Evolutionary conservation across 2,329 filamentous ascomycete species (phyloP).

Genomic region (Sordariomycetes sp.): DNA sequence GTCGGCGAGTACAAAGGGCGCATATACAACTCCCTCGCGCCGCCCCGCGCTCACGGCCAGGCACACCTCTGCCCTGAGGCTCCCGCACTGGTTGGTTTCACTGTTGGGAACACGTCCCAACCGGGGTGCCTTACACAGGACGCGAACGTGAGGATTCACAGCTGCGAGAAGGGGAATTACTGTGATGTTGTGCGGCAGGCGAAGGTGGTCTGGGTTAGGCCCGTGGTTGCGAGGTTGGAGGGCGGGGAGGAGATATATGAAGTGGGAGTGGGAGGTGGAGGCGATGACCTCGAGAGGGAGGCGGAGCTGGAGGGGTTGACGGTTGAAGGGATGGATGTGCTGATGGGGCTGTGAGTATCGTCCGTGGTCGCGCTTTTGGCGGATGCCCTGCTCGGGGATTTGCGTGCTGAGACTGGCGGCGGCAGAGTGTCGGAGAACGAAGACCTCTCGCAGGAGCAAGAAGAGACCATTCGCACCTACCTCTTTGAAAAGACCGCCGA

Average conservation of each 20-base stretch:
- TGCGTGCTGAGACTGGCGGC: not conserved
- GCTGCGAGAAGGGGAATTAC: constrained; percentile 63
- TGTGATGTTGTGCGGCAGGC: constrained; percentile 34
- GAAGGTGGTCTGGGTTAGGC: constrained; percentile 61
- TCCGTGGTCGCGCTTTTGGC: not conserved
- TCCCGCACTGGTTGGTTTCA: constrained; percentile 57
- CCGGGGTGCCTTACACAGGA: constrained; percentile 60
- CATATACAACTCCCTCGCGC: constrained; percentile 51
- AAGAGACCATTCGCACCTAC: constrained; percentile 2
- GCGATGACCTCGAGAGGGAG: constrained; percentile 56
- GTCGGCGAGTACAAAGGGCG: constrained; percentile 68
- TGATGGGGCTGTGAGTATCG: constrained; percentile 25
- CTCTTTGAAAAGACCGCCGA: constrained; percentile 7
- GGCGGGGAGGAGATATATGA: constrained; percentile 56
- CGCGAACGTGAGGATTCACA: constrained; percentile 57
- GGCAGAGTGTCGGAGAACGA: not conserved
- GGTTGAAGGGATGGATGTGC: constrained; percentile 35
- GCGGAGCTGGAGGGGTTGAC: constrained; percentile 50
- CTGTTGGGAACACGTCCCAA: constrained; percentile 57
- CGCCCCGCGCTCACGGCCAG: constrained; percentile 11
- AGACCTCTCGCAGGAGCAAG: constrained; percentile 10
- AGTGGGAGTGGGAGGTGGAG: constrained; percentile 65
- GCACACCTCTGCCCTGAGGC: constrained; percentile 41
- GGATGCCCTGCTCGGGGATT: too few relatives aligned
- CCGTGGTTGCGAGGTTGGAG: constrained; percentile 54